A percentile compares a stretch with the other conserved stretches of the same genome.
Conservation (phyloP, 148 eudicot genomes). For the Vaccinium vitisidaea region DNA sequence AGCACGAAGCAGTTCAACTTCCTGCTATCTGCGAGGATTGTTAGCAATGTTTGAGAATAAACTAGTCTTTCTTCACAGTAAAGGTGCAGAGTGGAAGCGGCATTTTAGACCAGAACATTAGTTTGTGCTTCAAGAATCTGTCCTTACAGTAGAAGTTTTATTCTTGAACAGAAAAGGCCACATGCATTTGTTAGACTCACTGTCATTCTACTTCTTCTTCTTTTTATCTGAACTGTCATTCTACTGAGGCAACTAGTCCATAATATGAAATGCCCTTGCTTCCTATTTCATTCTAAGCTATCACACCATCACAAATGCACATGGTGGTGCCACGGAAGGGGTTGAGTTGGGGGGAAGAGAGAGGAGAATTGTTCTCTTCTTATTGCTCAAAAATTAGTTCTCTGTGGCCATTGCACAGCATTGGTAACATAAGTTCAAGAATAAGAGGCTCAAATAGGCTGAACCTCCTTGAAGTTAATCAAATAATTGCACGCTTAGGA, state of each 20-base stretch:
- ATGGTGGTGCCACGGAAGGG: background rate
- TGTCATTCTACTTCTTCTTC: too few relatives aligned
- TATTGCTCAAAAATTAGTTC: background rate
- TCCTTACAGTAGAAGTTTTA: background rate
- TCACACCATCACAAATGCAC: background rate
- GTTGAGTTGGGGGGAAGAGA: too few relatives aligned
- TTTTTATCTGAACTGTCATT: too few relatives aligned
- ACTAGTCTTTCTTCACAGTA: constrained; percentile 14
- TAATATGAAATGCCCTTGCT: background rate
- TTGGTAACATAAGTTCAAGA: background rate
- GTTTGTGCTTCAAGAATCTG: too few relatives aligned
- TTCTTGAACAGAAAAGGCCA: background rate
- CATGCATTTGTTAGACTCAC: background rate
- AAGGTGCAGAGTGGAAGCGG: background rate
- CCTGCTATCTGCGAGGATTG: constrained; percentile 88
- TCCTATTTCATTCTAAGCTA: background rate
- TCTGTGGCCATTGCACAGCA: background rate
- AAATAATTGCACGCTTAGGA: background rate
- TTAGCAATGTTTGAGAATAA: constrained; percentile 59
- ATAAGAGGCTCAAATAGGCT: background rate
- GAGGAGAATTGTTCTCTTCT: background rate
- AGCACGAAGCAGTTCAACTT: constrained; percentile 84
- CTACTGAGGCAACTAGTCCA: background rate
- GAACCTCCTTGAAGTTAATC: background rate
- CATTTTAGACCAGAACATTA: too few relatives aligned